Percentiles rank a stretch among this genome's conserved stretches.
Evolutionary conservation across 306 rosid genomes (phyloP).

Genomic region (Carpinus viminea): DNA sequence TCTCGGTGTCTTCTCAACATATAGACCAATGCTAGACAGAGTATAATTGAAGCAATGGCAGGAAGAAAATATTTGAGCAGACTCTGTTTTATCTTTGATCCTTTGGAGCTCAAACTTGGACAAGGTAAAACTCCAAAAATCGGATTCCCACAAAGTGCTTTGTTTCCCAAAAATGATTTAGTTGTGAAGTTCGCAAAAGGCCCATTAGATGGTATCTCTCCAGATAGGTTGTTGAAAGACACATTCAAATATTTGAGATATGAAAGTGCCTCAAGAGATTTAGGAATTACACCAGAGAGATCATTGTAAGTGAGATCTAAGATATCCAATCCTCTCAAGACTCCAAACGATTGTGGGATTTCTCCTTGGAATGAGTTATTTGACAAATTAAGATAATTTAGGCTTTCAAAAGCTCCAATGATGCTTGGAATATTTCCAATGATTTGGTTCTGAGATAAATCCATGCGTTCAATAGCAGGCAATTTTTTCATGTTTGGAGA

Average conservation of each 20-base stretch:
- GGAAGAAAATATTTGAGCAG: neutral
- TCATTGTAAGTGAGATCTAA: neutral
- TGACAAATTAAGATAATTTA: neutral
- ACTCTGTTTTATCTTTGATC: neutral
- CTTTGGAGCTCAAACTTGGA: neutral
- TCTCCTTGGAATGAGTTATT: neutral
- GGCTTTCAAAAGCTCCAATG: neutral
- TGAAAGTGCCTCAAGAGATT: neutral
- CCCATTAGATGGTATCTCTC: neutral
- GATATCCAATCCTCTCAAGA: neutral
- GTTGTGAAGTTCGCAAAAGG: constrained; percentile 7
- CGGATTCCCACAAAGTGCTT: constrained; percentile 1
- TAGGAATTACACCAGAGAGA: neutral
- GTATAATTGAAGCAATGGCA: neutral
- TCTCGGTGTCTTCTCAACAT: neutral
- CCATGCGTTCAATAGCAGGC: rapidly evolving
- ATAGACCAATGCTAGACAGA: neutral
- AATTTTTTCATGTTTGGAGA: neutral
- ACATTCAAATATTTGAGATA: neutral
- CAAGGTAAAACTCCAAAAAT: neutral
- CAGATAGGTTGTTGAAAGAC: neutral
- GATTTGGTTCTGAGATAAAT: neutral
- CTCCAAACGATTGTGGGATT: neutral
- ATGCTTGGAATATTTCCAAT: neutral
- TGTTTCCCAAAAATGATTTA: neutral